These are phyloP conservation scores for Lodderomyces oxycetoniae DNA, from an alignment of 1,139 yeast species.

Conservation along the genomic window DNA sequence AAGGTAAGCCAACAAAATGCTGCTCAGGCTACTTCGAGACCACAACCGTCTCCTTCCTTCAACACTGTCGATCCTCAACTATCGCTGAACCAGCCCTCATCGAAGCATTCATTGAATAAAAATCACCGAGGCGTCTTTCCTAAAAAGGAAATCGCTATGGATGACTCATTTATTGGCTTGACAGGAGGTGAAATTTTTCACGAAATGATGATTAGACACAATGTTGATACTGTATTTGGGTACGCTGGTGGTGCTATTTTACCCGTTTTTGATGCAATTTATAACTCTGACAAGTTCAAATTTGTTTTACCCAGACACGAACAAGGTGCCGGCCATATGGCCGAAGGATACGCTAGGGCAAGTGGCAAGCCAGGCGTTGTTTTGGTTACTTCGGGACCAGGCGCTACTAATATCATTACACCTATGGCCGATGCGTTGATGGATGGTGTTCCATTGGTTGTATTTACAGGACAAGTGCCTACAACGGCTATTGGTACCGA, in stretches of 20 bases:
- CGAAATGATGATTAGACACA: slow-evolving; percentile 96
- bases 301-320: slow-evolving; percentile 95
- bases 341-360: slow-evolving; percentile 97
- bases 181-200: slow-evolving; percentile 98
- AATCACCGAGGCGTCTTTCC: slow-evolving; percentile 1
- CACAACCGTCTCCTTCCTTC: slow-evolving; percentile 39
- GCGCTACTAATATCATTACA: slow-evolving; percentile 95
- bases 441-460: slow-evolving; percentile 96
- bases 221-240: slow-evolving; percentile 91
- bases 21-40: slow-evolving; percentile 32
- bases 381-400: slow-evolving; percentile 96
- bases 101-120: slow-evolving; percentile 6
- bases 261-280: slow-evolving; percentile 96
- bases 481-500: slow-evolving; percentile 95
- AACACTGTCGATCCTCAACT: slow-evolving; percentile 22
- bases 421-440: slow-evolving; percentile 97
- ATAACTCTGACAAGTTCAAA: slow-evolving; percentile 81
- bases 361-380: slow-evolving; percentile 98
- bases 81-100: slow-evolving; percentile 8
- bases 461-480: slow-evolving; percentile 97
- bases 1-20: slow-evolving; percentile 33
- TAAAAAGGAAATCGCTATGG: slow-evolving; percentile 39
- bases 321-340: slow-evolving; percentile 99
- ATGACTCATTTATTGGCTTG: slow-evolving; percentile 85
- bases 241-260: slow-evolving; percentile 98